A percentile compares a stretch with the other conserved stretches of the same genome.
Evolutionary conservation across 2,329 filamentous ascomycete species (phyloP).

Genomic region (Eutypa lata): DNA sequence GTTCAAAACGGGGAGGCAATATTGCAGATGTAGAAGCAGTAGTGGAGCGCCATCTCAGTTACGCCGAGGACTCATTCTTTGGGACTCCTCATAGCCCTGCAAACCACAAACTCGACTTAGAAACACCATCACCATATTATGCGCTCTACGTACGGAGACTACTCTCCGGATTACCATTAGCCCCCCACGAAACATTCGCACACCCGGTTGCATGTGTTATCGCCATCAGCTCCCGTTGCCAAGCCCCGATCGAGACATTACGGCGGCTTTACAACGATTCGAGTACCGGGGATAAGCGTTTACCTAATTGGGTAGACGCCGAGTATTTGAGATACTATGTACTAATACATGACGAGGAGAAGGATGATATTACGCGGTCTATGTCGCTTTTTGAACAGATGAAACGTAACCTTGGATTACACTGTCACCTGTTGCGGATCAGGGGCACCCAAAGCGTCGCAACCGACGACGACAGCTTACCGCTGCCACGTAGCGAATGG

Average conservation of each 20-base stretch:
- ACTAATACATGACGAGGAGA: slow-evolving; percentile 92
- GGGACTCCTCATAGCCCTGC: slow-evolving; percentile 35
- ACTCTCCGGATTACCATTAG: slow-evolving; percentile 73
- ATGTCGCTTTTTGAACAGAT: slow-evolving; percentile 94
- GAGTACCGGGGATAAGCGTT: slow-evolving; percentile 67
- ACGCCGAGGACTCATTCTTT: slow-evolving; percentile 62
- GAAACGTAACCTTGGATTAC: slow-evolving; percentile 96
- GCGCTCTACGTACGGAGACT: slow-evolving; percentile 79
- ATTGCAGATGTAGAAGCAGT: slow-evolving; percentile 73
- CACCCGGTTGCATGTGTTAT: slow-evolving; percentile 95
- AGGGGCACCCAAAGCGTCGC: slow-evolving; percentile 81
- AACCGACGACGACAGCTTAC: slow-evolving; percentile 86
- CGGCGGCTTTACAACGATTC: slow-evolving; percentile 80
- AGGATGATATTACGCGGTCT: slow-evolving; percentile 86
- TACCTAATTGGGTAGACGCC: slow-evolving; percentile 84
- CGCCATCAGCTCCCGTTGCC: slow-evolving; percentile 86
- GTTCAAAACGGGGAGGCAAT: slow-evolving; percentile 33
- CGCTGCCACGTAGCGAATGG: slow-evolving; percentile 82
- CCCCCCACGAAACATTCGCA: slow-evolving; percentile 87
- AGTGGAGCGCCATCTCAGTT: slow-evolving; percentile 74
- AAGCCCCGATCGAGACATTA: slow-evolving; percentile 80
- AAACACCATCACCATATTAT: slow-evolving; percentile 74
- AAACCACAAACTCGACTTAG: slow-evolving; percentile 40
- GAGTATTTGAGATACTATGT: slow-evolving; percentile 97
- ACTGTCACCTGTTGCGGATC: slow-evolving; percentile 87